Percentiles rank a stretch among this genome's conserved stretches.
These are phyloP conservation scores for Gnomoniopsis smithogilvyi DNA, from an alignment of 2,329 filamentous ascomycete species.

Conservation along the genomic window DNA sequence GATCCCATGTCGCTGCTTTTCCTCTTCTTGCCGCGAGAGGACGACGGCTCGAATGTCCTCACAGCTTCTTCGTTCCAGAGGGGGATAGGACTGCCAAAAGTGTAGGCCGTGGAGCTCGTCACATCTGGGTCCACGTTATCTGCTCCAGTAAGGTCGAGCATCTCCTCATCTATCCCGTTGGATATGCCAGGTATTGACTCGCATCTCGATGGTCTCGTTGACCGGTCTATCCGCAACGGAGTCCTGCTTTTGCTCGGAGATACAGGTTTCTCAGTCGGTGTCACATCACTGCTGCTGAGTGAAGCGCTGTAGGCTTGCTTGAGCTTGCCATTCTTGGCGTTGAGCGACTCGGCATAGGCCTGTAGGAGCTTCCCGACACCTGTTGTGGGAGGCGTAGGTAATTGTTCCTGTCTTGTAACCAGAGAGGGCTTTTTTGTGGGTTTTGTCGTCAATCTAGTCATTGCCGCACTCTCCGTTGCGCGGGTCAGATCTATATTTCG, in stretches of 20 bases:
- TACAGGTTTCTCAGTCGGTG: constrained; percentile 2
- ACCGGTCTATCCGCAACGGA: constrained; percentile 9
- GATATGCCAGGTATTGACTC: constrained; percentile 26
- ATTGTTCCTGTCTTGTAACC: constrained; percentile 37
- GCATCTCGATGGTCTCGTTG: constrained; percentile 9
- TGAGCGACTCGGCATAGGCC: constrained; percentile 33
- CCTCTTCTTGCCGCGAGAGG: constrained; percentile 45
- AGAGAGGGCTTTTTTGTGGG: constrained; percentile 45
- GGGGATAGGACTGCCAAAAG: constrained; percentile 34
- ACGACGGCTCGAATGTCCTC: constrained; percentile 33
- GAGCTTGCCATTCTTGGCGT: constrained; percentile 23
- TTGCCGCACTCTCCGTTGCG: constrained; percentile 30
- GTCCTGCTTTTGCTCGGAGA: constrained; percentile 18
- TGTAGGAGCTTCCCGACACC: constrained; percentile 27
- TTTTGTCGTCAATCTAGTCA: constrained; percentile 43
- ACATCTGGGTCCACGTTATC: constrained; percentile 23
- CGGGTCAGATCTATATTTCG: constrained; percentile 1
- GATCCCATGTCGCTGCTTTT: constrained; percentile 47
- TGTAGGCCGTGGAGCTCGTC: constrained; percentile 24
- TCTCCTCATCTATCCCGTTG: constrained; percentile 29
- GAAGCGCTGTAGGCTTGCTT: constrained; percentile 34
- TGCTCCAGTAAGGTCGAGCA: constrained; percentile 37
- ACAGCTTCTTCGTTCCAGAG: constrained; percentile 43
- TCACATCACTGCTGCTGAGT: constrained; percentile 23
- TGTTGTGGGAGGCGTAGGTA: constrained; percentile 35